Evolutionary conservation across 2,329 filamentous ascomycete species (phyloP), one percentile per base, ranked within the genome.

Genomic region (Albifimbria verrucaria): DNA sequence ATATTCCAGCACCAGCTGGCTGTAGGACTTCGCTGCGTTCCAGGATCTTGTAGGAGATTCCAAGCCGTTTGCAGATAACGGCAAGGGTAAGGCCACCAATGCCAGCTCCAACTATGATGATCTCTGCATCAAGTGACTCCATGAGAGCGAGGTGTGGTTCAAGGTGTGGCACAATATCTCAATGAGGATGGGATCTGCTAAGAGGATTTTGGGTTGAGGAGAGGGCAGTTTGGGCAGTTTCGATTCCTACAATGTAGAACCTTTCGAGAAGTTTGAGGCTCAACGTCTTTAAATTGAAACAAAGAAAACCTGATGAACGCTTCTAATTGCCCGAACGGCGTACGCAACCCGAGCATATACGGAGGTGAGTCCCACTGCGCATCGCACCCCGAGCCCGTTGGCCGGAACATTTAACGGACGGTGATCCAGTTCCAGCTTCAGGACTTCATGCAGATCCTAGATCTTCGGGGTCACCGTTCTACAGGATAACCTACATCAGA

Each of bases 31-130:
- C 52, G 25, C 50, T 52, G 4, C 58, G 51, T 44, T 58, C 58
- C 22, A 60, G 51, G 32, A 60, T 52, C 26, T 52, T 53, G 52
- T 50, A 60, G 2, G 58, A 52, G 21, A 60, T 52, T 28, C 51
- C 56, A 7, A 60, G 51, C 4, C 49, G 54, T 12, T 50, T 52
- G 48, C 49, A 51, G 24, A 60, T 55, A 28, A 56, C 54, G 18
- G 52, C 58, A 11, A 60, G 50, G 9, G 58, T 57, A 7, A 60
- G 53, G 4, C 58, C 58, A 36, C 59, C 60, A 43, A 62, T 61
- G 10, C 60, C 60, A 7, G 55, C 60, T 1, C 60, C 60, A 23
- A 60, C 57, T n/a, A 62, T 59, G 49, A 62, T 53, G 48, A 62
- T 49, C 25, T 55, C 51, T 22, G 54, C 54, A 44, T 57, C 51